Percentiles rank a stretch among this genome's conserved stretches.
These are phyloP conservation scores for Golovinomyces cichoracearum DNA, from an alignment of 2,329 filamentous ascomycete genomes.

Conservation along the genomic window DNA sequence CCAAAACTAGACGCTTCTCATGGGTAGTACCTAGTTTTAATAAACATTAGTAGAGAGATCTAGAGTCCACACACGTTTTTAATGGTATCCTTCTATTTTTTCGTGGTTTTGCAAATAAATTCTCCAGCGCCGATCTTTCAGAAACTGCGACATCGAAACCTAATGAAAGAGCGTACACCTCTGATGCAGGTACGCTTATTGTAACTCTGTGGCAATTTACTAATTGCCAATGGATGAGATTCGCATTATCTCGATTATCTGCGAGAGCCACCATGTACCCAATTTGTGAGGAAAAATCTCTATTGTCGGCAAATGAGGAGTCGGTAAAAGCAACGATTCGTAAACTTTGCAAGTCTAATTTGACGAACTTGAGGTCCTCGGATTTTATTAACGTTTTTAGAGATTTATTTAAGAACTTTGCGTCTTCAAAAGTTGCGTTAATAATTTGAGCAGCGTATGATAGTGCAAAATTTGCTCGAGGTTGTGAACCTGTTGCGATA, in stretches of 20 bases:
- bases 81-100: background rate
- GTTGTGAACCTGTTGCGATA: constrained; percentile 2
- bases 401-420: background rate
- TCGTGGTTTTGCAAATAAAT: background rate
- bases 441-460: constrained; percentile 2
- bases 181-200: constrained; percentile 2
- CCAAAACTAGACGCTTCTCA: constrained; percentile 1
- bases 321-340: background rate
- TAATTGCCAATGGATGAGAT: background rate
- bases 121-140: background rate
- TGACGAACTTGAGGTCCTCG: background rate
- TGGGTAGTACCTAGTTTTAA: background rate
- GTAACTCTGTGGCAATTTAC: constrained; percentile 3
- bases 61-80: background rate
- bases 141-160: constrained; percentile 3
- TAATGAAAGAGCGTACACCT: background rate
- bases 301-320: background rate
- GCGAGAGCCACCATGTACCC: background rate
- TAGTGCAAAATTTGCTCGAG: constrained; percentile 2
- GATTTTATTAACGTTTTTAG: background rate
- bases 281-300: background rate
- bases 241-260: background rate
- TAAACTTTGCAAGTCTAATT: background rate
- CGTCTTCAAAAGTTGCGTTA: background rate
- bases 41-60: background rate